Percentiles rank a stretch among this genome's conserved stretches.
Evolutionary conservation across 331 rosid species (phyloP).

Genomic region (Quercus phellos): DNA sequence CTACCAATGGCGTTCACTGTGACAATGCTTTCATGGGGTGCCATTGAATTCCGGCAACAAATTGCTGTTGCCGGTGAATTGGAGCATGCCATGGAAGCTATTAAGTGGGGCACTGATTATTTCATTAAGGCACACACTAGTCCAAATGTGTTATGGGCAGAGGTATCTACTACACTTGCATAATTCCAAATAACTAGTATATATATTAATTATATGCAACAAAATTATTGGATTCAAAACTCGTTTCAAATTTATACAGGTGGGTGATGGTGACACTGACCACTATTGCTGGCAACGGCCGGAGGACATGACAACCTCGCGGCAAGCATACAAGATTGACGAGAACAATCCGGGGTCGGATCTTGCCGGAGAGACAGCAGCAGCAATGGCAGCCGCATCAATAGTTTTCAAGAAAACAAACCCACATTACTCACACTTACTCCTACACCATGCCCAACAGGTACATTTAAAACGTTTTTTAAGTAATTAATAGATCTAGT

Average conservation of each 20-base stretch:
- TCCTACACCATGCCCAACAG: slow-evolving; percentile 83
- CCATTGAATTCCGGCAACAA: slow-evolving; percentile 55
- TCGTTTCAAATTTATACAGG: slow-evolving; percentile 32
- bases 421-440: slow-evolving; percentile 81
- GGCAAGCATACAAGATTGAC: slow-evolving; percentile 90
- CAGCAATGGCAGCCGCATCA: slow-evolving; percentile 93
- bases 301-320: slow-evolving; percentile 96
- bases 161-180: slow-evolving; percentile 34
- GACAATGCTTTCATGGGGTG: slow-evolving; percentile 95
- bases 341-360: slow-evolving; percentile 83
- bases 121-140: slow-evolving; percentile 95
- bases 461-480: slow-evolving; percentile 23
- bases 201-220: too few relatives aligned
- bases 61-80: slow-evolving; percentile 74
- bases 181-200: too few relatives aligned
- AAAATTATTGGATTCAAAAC: not conserved
- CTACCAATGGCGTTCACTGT: slow-evolving; percentile 96
- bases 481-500: not conserved
- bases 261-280: slow-evolving; percentile 97
- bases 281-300: slow-evolving; percentile 98
- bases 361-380: slow-evolving; percentile 91
- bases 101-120: slow-evolving; percentile 96
- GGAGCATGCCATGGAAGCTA: slow-evolving; percentile 79
- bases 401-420: slow-evolving; percentile 70
- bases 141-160: slow-evolving; percentile 91